Evolutionary conservation across 2,329 filamentous ascomycete species (phyloP), one percentile per base, ranked within the genome.

Genomic region (Alternaria consortialis): DNA sequence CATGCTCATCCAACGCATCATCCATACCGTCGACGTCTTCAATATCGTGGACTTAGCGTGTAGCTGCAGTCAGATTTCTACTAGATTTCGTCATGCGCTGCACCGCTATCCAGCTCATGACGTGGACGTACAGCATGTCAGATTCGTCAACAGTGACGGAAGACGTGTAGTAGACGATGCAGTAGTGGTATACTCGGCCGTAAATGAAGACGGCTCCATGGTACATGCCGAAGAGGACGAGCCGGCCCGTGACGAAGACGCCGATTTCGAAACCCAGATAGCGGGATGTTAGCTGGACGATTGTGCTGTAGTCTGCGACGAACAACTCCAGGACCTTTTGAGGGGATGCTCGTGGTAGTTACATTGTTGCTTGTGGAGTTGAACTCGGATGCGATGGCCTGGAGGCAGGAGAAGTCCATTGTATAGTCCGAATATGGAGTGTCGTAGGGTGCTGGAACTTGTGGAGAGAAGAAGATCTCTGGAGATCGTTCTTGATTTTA

Each of bases 261-360:
- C 82, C 82, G 60, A 84, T 79, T 62, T 85, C 84, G 56, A 85
- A 77, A 12, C 82, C 81, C n/a, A 83, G 74, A 2, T 76, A 62
- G 4, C 80, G 74, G 7, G 77, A 72, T 27, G 83, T 72, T 58
- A 82, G 79, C 31, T 79, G 77, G 1, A 82, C 83, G 34, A 20
- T 20, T 20, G 2, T 20, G 20, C 20, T 20, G 20, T 20, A 20
- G 20, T 2, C 20, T 8, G 84, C 83, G 36, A 85, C 78, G n/a
- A 85, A 69, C 2, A 81, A 74, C 48, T 85, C 83, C n/a, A 85
- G 75, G 17, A 85, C 74, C 2, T 15, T 79, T 81, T 20, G 79
- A 78, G 0, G 83, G 80, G 9, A 85, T 73, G 43, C 80, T 78
- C 17, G 17, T 11, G 39, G 17, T 42, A 11, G 17, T 42, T 1